Evolutionary conservation across 2,329 filamentous ascomycete genomes (phyloP).

Genomic region (Byssothecium circinans): DNA sequence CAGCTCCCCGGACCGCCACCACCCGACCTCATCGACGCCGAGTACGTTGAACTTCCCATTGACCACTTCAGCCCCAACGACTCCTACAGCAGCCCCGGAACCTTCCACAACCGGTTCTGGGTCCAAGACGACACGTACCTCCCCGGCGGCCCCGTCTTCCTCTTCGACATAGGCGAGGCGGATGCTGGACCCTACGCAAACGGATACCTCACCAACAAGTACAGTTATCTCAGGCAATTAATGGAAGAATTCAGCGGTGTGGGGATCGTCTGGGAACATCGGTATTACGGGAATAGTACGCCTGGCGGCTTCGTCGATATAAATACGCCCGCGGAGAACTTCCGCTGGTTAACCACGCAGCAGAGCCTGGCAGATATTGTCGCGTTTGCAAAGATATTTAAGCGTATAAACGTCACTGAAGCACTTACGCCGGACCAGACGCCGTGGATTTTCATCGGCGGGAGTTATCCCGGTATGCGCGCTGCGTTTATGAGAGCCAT

Average conservation of each 20-base stretch:
- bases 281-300: constrained; percentile 45
- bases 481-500: constrained; percentile 44
- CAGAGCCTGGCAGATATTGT: constrained; percentile 48
- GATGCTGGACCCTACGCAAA: constrained; percentile 30
- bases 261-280: constrained; percentile 46
- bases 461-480: constrained; percentile 43
- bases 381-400: constrained; percentile 45
- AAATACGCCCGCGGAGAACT: constrained; percentile 36
- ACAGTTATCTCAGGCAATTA: constrained; percentile 41
- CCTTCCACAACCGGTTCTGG: constrained; percentile 44
- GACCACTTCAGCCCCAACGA: constrained; percentile 39
- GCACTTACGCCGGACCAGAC: constrained; percentile 40
- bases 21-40: constrained; percentile 24
- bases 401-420: constrained; percentile 35
- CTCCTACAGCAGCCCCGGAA: constrained; percentile 25
- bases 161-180: constrained; percentile 43
- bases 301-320: constrained; percentile 32
- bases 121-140: constrained; percentile 38
- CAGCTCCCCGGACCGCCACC: neutral
- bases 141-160: constrained; percentile 41
- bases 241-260: constrained; percentile 41
- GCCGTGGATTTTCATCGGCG: constrained; percentile 45
- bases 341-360: constrained; percentile 44
- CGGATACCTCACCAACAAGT: constrained; percentile 28
- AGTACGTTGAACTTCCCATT: constrained; percentile 41